A percentile compares a stretch with the other conserved stretches of the same genome.
Conservation (phyloP, 768 basidiomycete genomes). For the Floccularia luteovirens region DNA sequence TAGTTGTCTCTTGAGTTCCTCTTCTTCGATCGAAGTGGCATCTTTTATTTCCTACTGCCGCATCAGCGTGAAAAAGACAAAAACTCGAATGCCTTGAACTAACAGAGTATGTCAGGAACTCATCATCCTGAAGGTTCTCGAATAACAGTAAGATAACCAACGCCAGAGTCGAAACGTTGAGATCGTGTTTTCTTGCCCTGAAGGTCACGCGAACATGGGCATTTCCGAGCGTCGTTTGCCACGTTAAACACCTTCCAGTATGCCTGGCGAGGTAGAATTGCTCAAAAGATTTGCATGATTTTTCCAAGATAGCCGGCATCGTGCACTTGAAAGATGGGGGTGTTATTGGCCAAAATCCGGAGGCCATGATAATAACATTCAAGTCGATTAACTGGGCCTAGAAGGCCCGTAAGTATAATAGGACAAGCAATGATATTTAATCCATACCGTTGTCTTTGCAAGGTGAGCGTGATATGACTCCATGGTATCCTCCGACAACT, state of each 20-base stretch:
- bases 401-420: too few species aligned
- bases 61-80: background rate
- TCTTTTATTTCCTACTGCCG: slow-evolving; percentile 69
- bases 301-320: slow-evolving; percentile 57
- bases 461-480: slow-evolving; percentile 61
- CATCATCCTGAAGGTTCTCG: slow-evolving; percentile 58
- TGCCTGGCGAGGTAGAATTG: slow-evolving; percentile 86
- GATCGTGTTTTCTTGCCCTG: slow-evolving; percentile 72
- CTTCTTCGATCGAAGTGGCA: slow-evolving; percentile 65
- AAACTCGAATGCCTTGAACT: slow-evolving; percentile 12
- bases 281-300: slow-evolving; percentile 72
- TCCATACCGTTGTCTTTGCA: slow-evolving; percentile 49
- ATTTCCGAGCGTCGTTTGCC: slow-evolving; percentile 86
- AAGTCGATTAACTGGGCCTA: slow-evolving; percentile 76
- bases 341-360: slow-evolving; percentile 92
- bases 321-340: slow-evolving; percentile 57
- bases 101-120: slow-evolving; percentile 73
- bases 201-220: slow-evolving; percentile 85
- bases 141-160: slow-evolving; percentile 86
- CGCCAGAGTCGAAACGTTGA: slow-evolving; percentile 89
- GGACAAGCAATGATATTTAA: too few species aligned
- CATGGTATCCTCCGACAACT: slow-evolving; percentile 77
- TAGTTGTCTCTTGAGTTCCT: slow-evolving; percentile 83
- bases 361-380: slow-evolving; percentile 89
- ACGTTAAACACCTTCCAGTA: slow-evolving; percentile 83